Evolutionary conservation across 108 stramenopile species (phyloP).

Genomic region (Nitzschia inconspicua): DNA sequence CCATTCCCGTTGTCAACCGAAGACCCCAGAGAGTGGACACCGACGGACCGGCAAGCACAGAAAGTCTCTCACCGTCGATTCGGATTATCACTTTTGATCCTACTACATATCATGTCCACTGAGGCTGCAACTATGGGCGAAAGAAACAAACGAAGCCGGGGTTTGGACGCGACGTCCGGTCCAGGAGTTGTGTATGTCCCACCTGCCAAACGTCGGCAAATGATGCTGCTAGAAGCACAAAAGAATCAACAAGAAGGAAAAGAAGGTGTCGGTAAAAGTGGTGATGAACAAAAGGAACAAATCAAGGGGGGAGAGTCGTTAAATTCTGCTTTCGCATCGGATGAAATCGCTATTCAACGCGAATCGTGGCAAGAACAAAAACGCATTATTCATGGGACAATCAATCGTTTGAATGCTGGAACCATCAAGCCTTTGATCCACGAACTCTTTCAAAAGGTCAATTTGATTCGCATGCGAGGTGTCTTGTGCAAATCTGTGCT

Average conservation of each 20-base stretch:
- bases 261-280: background rate
- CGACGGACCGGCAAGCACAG: too few relatives aligned
- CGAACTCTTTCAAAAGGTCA: slow-evolving; percentile 84
- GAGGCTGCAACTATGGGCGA: too few relatives aligned
- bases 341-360: slow-evolving; percentile 41
- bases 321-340: too few relatives aligned
- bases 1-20: too few relatives aligned
- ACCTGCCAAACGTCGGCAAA: slow-evolving; percentile 27
- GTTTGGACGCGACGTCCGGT: too few relatives aligned
- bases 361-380: slow-evolving; percentile 88
- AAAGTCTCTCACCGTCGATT: too few relatives aligned
- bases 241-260: background rate
- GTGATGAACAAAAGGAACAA: background rate
- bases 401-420: slow-evolving; percentile 90
- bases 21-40: too few relatives aligned
- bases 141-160: too few relatives aligned
- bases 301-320: background rate
- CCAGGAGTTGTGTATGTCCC: slow-evolving; percentile 17
- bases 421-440: slow-evolving; percentile 94
- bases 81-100: too few relatives aligned
- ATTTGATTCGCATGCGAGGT: slow-evolving; percentile 94
- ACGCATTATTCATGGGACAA: slow-evolving; percentile 94
- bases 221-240: slow-evolving; percentile 1
- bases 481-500: slow-evolving; percentile 83
- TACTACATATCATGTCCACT: too few relatives aligned